These are phyloP conservation scores for Trypanosoma avium DNA, from an alignment of 208 protist genomes.

Conservation along the genomic window DNA sequence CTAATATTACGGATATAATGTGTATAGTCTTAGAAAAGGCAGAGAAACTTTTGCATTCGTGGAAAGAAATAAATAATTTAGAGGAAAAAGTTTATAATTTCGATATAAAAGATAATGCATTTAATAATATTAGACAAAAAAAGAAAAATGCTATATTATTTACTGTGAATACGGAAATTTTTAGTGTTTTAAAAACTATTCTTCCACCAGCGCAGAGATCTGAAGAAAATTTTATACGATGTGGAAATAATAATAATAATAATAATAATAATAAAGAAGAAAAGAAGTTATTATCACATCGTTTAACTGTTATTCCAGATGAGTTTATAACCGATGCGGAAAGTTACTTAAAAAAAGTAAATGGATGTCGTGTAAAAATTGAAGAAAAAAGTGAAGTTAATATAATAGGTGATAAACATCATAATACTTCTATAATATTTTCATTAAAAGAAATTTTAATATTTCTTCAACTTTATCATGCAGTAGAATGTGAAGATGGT, in stretches of 20 bases:
- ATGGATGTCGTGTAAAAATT: background rate
- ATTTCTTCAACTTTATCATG: conserved; percentile 59
- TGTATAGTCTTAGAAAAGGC: conserved; percentile 1
- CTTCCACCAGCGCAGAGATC: background rate
- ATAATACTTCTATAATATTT: conserved; percentile 6
- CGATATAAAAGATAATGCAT: no score
- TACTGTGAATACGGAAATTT: conserved; percentile 15
- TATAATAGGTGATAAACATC: background rate
- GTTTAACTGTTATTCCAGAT: conserved; percentile 19
- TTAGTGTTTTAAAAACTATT: conserved; percentile 14
- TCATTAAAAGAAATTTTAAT: conserved; percentile 43
- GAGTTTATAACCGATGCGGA: background rate
- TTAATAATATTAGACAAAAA: no score
- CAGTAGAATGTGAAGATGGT: conserved; percentile 59
- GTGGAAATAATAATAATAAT: background rate
- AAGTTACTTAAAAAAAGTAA: conserved; percentile 14
- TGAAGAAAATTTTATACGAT: background rate
- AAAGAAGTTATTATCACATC: background rate
- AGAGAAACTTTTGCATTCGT: background rate
- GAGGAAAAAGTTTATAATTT: no score
- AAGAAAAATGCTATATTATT: background rate
- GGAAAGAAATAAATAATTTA: background rate
- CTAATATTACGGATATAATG: no score
- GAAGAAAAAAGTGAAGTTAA: background rate
- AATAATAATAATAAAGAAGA: no score